Evolutionary conservation across 2,329 filamentous ascomycete genomes (phyloP), one percentile per base, ranked within the genome.

Genomic region (Alternaria infectoria): DNA sequence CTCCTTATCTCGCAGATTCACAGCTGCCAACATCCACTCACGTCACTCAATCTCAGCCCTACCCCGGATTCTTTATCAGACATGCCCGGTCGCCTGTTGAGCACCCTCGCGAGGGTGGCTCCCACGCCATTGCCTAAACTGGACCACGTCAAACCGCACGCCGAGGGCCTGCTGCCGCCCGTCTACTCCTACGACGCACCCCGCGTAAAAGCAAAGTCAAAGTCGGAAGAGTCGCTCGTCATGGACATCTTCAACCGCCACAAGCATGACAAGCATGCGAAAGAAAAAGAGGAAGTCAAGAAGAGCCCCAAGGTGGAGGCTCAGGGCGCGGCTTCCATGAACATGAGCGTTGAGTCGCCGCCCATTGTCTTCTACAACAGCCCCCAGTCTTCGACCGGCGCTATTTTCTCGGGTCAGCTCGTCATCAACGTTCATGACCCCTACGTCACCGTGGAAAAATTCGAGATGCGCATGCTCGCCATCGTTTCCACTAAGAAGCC

Each of bases 311-410:
- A 75, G 68, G 65, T 76, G 8, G 79, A 79, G 28, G 73, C 80
- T 8, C 70, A 76, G 36, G 80, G 82, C 52, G 79, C 84, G 3
- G 85, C 86, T 54, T 86, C 83, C 66, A 80, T 90, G 67, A 83
- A 86, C 62, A 83, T 90, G 72, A 79, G 85, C 71, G 91, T 97
- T 67, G 94, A 97, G 83, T 96, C 92, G 12, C 93, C 93, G 2
- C 94, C 94, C 3, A 86, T 95, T 17, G 88, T 97, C 49, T 90
- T 97, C 81, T 92, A 96, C 74, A 93, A 93, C 66, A 84, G 86
- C 23, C 85, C 92, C 1, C 86, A 89, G 65, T 86, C 87, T 69
- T 97, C 93, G 71, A 91, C 90, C 3, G 95, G 95, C 60, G 93
- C 93, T 7, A 84, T 97, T 63, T 87, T 97, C 54, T 96, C 93